These are phyloP conservation scores for Fulvia fulva DNA, from an alignment of 2,329 filamentous ascomycete species.

Conservation along the genomic window DNA sequence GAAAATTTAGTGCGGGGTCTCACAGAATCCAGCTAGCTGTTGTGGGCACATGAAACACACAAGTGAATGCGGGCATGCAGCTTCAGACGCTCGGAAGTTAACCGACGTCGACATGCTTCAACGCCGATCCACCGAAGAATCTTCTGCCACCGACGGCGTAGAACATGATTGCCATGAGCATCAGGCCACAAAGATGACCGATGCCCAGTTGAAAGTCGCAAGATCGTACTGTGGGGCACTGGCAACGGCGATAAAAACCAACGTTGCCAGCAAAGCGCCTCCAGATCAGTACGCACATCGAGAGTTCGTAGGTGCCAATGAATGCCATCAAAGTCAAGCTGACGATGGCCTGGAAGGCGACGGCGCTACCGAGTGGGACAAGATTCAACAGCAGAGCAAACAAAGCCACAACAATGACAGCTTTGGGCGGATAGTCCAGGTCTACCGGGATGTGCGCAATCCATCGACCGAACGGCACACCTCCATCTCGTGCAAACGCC, in stretches of 20 bases:
- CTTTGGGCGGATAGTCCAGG: constrained; percentile 8
- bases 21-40: too few relatives aligned
- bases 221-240: not conserved
- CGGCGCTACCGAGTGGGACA: constrained; percentile 50
- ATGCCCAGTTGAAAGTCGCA: constrained; percentile 6
- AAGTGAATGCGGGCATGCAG: too few relatives aligned
- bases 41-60: too few relatives aligned
- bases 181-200: constrained; percentile 3
- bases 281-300: constrained; percentile 7
- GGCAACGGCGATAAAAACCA: constrained; percentile 3
- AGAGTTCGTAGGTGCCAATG: constrained; percentile 46
- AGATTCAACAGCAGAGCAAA: constrained; percentile 38
- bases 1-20: too few relatives aligned
- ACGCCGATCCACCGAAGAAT: too few relatives aligned
- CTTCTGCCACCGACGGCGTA: not conserved
- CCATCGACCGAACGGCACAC: constrained; percentile 1
- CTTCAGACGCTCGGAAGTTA: too few relatives aligned
- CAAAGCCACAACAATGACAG: constrained; percentile 6
- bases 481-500: constrained; percentile 2
- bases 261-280: constrained; percentile 7
- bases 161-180: constrained; percentile 1
- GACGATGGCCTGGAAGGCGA: constrained; percentile 52
- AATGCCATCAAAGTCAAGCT: constrained; percentile 49
- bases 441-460: not conserved
- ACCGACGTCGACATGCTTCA: too few relatives aligned